Conservation (phyloP, 2,329 filamentous ascomycete genomes). For the Neopestalotiopsis sp. region DNA sequence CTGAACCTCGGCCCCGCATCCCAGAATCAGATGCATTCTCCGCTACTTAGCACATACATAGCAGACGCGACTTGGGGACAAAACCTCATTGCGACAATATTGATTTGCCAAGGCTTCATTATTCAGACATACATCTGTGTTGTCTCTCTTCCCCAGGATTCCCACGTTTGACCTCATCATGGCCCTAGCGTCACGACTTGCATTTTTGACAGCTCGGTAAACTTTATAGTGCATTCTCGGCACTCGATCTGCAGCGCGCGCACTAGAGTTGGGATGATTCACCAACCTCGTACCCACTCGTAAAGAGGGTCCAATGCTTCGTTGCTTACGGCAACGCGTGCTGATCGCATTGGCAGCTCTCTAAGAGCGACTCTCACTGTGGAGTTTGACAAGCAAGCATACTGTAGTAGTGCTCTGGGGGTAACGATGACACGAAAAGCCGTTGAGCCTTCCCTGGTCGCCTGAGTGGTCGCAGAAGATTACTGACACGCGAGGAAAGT, state of each 20-base stretch:
- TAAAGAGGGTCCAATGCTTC: background rate
- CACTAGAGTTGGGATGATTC: background rate
- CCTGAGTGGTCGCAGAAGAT: too few species aligned
- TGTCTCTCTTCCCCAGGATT: background rate
- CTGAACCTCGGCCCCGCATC: conserved; percentile 7
- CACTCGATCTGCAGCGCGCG: background rate
- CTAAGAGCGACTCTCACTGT: too few species aligned
- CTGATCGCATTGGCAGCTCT: too few species aligned
- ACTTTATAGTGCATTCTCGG: background rate
- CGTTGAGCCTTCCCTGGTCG: too few species aligned
- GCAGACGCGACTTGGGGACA: background rate
- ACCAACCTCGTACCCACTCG: background rate
- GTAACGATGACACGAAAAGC: too few species aligned
- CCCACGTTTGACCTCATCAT: background rate
- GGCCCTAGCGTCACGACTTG: background rate
- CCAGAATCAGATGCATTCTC: background rate
- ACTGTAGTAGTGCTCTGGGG: too few species aligned
- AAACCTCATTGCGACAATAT: background rate
- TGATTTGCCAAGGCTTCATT: background rate
- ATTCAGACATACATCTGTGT: background rate
- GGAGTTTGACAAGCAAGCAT: too few species aligned
- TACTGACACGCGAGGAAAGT: too few species aligned
- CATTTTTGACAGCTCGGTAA: background rate
- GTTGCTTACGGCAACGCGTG: background rate
- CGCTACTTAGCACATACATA: background rate